Evolutionary conservation across 164 flowering plant genomes (phyloP).

Genomic region (Sedum album): DNA sequence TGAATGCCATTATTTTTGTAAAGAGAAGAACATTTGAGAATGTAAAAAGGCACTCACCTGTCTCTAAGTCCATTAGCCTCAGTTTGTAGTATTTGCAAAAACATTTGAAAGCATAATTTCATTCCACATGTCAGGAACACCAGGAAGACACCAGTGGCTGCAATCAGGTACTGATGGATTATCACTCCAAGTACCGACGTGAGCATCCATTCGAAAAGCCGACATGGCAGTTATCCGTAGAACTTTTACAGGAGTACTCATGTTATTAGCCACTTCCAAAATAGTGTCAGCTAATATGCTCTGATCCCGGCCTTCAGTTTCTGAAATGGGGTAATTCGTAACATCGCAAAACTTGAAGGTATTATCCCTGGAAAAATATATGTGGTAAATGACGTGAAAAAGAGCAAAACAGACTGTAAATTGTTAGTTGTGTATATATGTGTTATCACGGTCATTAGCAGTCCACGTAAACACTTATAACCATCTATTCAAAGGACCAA

Average conservation of each 20-base stretch:
- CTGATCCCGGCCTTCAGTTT: conserved; percentile 23
- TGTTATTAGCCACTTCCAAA: conserved; percentile 29
- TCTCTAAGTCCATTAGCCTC: not conserved
- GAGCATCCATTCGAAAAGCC: conserved; percentile 39
- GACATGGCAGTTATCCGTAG: conserved; percentile 44
- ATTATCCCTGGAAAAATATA: conserved; percentile 22
- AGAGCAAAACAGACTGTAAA: no score
- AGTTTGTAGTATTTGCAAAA: not conserved
- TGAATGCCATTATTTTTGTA: not conserved
- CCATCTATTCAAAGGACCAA: not conserved
- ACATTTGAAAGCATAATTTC: conserved; percentile 38
- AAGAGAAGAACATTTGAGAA: not conserved
- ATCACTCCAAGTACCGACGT: conserved; percentile 48
- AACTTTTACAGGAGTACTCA: conserved; percentile 37
- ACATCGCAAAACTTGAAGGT: conserved; percentile 34
- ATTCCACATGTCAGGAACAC: conserved; percentile 58
- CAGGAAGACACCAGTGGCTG: conserved; percentile 66
- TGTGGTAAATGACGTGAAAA: not conserved
- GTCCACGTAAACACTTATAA: not conserved
- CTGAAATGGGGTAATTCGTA: conserved; percentile 23
- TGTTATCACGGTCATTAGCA: not conserved
- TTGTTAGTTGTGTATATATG: not conserved
- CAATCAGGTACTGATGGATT: conserved; percentile 38
- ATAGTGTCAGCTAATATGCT: conserved; percentile 29
- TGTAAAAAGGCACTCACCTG: conserved; percentile 12